Conservation (phyloP, 441 rosid genomes). For the Pelargonium myrrhifolium region DNA sequence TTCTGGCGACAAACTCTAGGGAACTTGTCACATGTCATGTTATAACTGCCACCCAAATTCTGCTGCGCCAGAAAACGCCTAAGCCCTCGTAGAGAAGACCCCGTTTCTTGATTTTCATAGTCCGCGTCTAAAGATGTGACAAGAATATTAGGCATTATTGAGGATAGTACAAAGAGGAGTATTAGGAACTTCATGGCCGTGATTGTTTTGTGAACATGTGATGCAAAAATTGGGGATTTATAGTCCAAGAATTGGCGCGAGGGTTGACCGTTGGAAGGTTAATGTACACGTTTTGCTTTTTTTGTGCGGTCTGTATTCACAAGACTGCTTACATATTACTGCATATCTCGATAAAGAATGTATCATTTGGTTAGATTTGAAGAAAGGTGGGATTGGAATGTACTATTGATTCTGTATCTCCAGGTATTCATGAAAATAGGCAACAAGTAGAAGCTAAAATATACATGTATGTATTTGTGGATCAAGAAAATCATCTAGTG, state of each 20-base stretch:
- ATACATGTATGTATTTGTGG: too few relatives aligned
- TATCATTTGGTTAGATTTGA: slow-evolving; percentile 16
- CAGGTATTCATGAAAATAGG: background rate
- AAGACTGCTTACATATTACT: slow-evolving; percentile 10
- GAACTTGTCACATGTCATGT: slow-evolving; percentile 8
- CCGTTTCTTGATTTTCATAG: too few relatives aligned
- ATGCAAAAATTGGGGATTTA: slow-evolving; percentile 4
- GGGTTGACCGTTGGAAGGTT: slow-evolving; percentile 16
- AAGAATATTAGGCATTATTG: background rate
- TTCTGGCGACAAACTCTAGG: slow-evolving; percentile 34
- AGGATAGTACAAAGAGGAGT: slow-evolving; percentile 5
- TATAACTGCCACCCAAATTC: background rate
- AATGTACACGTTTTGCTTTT: slow-evolving; percentile 16
- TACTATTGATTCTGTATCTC: slow-evolving; percentile 9
- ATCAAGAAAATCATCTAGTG: too few relatives aligned
- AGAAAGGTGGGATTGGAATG: slow-evolving; percentile 14
- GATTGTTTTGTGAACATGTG: too few relatives aligned
- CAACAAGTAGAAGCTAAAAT: background rate
- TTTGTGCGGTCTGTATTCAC: slow-evolving; percentile 19
- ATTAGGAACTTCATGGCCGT: slow-evolving; percentile 11
- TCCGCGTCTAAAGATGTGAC: too few relatives aligned
- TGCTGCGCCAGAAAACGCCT: background rate
- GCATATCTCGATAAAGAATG: background rate
- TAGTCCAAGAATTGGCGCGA: background rate
- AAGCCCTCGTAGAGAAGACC: background rate